A percentile compares a stretch with the other conserved stretches of the same genome.
phyloP scores from a whole-genome alignment of 257 asterid genomes.

The Ilex aquifolium region DNA sequence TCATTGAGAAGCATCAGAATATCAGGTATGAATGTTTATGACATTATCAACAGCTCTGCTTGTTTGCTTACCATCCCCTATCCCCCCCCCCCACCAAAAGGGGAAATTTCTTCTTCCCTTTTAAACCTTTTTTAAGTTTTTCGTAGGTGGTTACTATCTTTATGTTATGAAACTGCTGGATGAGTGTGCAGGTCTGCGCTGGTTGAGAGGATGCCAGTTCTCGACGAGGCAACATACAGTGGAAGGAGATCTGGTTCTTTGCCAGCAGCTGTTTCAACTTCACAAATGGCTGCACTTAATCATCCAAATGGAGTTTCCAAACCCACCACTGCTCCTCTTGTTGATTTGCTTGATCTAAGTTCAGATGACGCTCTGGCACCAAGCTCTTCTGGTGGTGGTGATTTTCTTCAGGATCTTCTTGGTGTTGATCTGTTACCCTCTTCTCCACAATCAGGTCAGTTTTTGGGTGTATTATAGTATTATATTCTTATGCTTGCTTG shows the following conservation, averaged over 20 bases:
- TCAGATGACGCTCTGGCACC: constrained; percentile 64
- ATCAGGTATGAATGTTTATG: constrained; percentile 45
- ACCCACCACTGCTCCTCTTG: constrained; percentile 62
- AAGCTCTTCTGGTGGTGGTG: constrained; percentile 80
- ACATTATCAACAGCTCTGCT: constrained; percentile 2
- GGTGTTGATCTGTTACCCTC: constrained; percentile 64
- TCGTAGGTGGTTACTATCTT: constrained; percentile 2
- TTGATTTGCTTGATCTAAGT: constrained; percentile 82
- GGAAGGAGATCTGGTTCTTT: constrained; percentile 83
- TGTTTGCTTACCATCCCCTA: neutral
- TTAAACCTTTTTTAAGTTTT: constrained; percentile 3
- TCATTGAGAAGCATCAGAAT: constrained; percentile 66
- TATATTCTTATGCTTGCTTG: constrained; percentile 7
- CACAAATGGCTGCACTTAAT: constrained; percentile 62
- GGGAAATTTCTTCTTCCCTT: neutral
- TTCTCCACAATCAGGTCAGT: constrained; percentile 53
- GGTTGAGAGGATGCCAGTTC: constrained; percentile 95
- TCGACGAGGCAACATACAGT: constrained; percentile 80
- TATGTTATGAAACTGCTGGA: constrained; percentile 15
- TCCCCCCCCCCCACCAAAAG: no score
- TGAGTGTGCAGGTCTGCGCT: constrained; percentile 57
- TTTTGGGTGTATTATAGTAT: neutral
- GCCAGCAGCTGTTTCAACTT: constrained; percentile 67
- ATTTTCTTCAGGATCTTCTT: constrained; percentile 87
- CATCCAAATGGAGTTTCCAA: constrained; percentile 81